Evolutionary conservation across 1,284 basidiomycete species (phyloP), one percentile per base, ranked within the genome.

Genomic region (Mixia osmundae): DNA sequence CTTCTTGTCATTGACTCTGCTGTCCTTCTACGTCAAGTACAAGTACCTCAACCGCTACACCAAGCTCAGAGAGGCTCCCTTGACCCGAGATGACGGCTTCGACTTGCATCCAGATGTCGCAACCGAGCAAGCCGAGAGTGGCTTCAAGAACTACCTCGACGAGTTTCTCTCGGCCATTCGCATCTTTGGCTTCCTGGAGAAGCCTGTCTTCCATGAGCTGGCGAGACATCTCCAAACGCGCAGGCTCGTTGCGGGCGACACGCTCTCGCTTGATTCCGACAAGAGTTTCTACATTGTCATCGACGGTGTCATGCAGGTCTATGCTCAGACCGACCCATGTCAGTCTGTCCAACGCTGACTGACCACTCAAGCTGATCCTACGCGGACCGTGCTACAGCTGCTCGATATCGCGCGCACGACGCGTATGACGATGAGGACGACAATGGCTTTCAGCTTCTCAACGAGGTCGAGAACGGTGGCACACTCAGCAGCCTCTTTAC

Each of bases 281-380:
- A 78, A 78, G 50, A 82, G 75, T 42, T 94, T 94, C 56, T 94
- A 89, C 57, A 89, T 82, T 53, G 85, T 94, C 19, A 74, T 94
- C 15, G 85, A 91, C 54, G 85, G 85, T 5, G 74, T 51, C 30
- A 61, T 62, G n/a, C 58, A 61, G 41, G 75, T 83, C 1, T 87
- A 73, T 51, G 78, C 80, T 2, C 70, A 57, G 0, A 43, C 42
- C 16, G 35, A 43, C 18, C 26, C 34, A 10, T 51, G 69, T 68
- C 1, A 67, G 65, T 2, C 62, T n/a, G n/a, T n/a, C n/a, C n/a
- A n/a, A n/a, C n/a, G n/a, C n/a, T n/a, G n/a, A n/a, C n/a, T n/a
- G n/a, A n/a, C n/a, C n/a, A n/a, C 65, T 42, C 58, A 59, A 9
- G 48, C 53, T 5, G 57, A 61, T 25, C 32, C 24, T 30, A 24